Evolutionary conservation across 2,329 filamentous ascomycete genomes (phyloP).

Genomic region (Alternaria arborescens): DNA sequence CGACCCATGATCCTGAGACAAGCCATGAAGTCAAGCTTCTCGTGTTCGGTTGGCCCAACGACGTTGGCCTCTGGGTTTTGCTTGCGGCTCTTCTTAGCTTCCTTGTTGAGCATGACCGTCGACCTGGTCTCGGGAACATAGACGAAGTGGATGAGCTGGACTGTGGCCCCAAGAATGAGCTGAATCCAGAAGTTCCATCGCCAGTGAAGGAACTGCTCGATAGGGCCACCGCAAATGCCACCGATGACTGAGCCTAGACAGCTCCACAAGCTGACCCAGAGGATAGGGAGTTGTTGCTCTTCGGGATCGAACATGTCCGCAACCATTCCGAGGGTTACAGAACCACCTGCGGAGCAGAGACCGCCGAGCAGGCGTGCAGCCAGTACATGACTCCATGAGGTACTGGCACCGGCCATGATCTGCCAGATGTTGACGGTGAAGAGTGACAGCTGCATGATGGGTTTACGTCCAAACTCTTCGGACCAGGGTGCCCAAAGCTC

Average conservation of each 20-base stretch:
- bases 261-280: slow-evolving; percentile 62
- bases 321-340: slow-evolving; percentile 70
- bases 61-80: slow-evolving; percentile 55
- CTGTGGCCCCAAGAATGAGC: slow-evolving; percentile 76
- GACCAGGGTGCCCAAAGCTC: slow-evolving; percentile 84
- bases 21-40: slow-evolving; percentile 33
- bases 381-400: slow-evolving; percentile 69
- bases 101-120: slow-evolving; percentile 77
- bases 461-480: slow-evolving; percentile 80
- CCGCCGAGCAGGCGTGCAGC: slow-evolving; percentile 60
- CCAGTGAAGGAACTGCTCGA: slow-evolving; percentile 73
- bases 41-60: slow-evolving; percentile 74
- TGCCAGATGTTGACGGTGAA: slow-evolving; percentile 76
- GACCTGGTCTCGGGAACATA: slow-evolving; percentile 79
- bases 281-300: slow-evolving; percentile 73
- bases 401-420: slow-evolving; percentile 69
- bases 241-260: slow-evolving; percentile 76
- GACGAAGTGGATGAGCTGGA: slow-evolving; percentile 72
- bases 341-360: slow-evolving; percentile 65
- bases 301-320: slow-evolving; percentile 68
- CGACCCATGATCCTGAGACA: slow-evolving; percentile 64
- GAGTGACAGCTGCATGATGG: slow-evolving; percentile 75
- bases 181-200: slow-evolving; percentile 84
- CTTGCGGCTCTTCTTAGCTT: slow-evolving; percentile 77
- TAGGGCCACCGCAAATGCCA: slow-evolving; percentile 81